These are phyloP conservation scores for Vitis hybrid DNA, from an alignment of 177 flowering plant genomes.

Conservation along the genomic window DNA sequence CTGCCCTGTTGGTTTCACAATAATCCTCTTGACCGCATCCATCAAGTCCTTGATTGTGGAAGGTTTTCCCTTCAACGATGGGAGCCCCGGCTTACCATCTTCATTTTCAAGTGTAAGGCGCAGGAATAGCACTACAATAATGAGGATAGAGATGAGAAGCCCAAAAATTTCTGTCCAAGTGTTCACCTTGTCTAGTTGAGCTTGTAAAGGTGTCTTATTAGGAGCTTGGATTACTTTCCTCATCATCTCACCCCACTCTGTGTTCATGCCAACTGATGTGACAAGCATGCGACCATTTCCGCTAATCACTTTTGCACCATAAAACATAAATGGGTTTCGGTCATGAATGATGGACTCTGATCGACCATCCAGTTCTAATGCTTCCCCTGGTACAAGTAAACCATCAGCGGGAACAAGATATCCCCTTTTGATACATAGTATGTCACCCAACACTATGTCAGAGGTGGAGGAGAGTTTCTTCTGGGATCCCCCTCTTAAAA, in stretches of 20 bases:
- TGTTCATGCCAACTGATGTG: conserved; percentile 14
- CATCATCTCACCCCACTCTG: conserved; percentile 19
- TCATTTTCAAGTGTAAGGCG: conserved; percentile 7
- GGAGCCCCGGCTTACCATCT: conserved; percentile 1
- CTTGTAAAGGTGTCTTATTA: conserved; percentile 3
- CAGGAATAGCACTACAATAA: conserved; percentile 11
- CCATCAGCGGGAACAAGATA: conserved; percentile 24
- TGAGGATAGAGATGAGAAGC: conserved; percentile 11
- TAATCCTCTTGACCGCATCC: neutral
- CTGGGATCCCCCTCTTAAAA: conserved; percentile 6
- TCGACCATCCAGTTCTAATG: conserved; percentile 7
- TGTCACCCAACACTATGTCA: conserved; percentile 21
- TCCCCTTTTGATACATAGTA: conserved; percentile 17
- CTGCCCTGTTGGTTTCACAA: conserved; percentile 6
- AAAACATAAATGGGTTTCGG: conserved; percentile 16
- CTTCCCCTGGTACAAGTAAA: conserved; percentile 8
- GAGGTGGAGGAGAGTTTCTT: conserved; percentile 1
- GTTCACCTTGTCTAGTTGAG: conserved; percentile 14
- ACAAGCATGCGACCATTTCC: conserved; percentile 18
- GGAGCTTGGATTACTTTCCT: neutral
- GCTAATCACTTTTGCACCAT: conserved; percentile 18
- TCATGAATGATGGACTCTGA: neutral
- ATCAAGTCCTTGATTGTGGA: neutral
- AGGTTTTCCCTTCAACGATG: conserved; percentile 12
- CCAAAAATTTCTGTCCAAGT: conserved; percentile 5